Evolutionary conservation across 2,329 filamentous ascomycete genomes (phyloP).

Genomic region (Beauveria pseudobassiana): DNA sequence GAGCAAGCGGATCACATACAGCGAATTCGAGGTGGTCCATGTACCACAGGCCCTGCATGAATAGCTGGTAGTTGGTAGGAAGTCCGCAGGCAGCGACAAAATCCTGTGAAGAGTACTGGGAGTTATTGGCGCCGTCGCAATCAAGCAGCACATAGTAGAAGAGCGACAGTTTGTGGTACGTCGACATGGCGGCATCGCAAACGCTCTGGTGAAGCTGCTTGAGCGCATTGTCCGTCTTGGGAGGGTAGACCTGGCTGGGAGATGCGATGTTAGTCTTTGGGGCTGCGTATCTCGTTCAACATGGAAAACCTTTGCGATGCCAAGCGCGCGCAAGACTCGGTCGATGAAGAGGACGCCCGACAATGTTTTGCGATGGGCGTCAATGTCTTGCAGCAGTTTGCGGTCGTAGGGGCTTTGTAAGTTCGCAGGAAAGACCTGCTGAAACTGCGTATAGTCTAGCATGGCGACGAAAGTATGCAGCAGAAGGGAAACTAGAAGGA

Average conservation of each 20-base stretch:
- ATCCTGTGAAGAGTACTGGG: conserved; percentile 40
- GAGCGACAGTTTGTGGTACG: conserved; percentile 74
- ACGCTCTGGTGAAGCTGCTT: conserved; percentile 65
- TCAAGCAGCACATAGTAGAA: conserved; percentile 81
- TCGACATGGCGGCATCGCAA: conserved; percentile 53
- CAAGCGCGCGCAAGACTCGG: conserved; percentile 62
- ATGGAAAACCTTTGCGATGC: conserved; percentile 50
- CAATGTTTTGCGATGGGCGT: conserved; percentile 57
- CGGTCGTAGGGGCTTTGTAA: conserved; percentile 56
- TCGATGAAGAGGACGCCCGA: conserved; percentile 73
- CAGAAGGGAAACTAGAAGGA: not conserved
- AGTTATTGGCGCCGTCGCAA: conserved; percentile 48
- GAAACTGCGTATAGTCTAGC: conserved; percentile 60
- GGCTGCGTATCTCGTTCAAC: not conserved
- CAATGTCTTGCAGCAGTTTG: conserved; percentile 53
- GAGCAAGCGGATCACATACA: conserved; percentile 28
- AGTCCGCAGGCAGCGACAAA: conserved; percentile 60
- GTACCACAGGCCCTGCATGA: conserved; percentile 77
- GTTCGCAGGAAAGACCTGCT: conserved; percentile 58
- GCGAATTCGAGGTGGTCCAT: conserved; percentile 66
- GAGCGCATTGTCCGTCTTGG: conserved; percentile 59
- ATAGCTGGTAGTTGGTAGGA: conserved; percentile 68
- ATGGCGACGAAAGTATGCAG: not conserved
- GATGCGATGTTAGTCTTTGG: not conserved
- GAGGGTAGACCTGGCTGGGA: conserved; percentile 62